Evolutionary conservation across 2,329 filamentous ascomycete genomes (phyloP), one percentile per base, ranked within the genome.

Genomic region (Diaporthe sp.): DNA sequence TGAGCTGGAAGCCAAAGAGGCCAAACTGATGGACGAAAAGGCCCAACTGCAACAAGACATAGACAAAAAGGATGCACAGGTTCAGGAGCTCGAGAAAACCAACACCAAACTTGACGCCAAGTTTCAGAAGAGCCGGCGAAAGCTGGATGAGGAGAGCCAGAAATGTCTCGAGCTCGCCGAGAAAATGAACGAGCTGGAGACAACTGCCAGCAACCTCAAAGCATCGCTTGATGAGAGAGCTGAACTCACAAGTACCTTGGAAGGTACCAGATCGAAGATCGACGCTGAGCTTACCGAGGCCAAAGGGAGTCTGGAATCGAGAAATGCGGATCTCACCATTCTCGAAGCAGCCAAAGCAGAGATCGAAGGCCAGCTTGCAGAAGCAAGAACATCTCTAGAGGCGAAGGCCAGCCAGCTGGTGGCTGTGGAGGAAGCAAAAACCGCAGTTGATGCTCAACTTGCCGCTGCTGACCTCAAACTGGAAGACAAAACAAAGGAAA

Each of bases 1-100:
- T 46, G 82, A 83, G 28, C 79, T 83, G 74, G 82, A 84, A 51
- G 79, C 77, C 10, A 76, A 78, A 34, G 79, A 81, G 77, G 71
- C 78, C 4, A 74, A 76, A 6, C 65, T 79, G 22, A 79, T 79
- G 73, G 72, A 73, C 3, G 79, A 81, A 55, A 79, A 81, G 58
- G 75, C 78, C 46, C 28, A 72, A 49, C 42, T 72, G 71, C 70
- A 72, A 31, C 55, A 51, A 42, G 25, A 42, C 12, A 44, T 61
- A 28, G 28, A n/a, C 17, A 31, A 51, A 12, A 72, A 61, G 13
- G 25, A 61, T 13, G 42, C 42, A 12, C 42, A 68, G 25, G 73
- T 81, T 13, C 79, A 80, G 46, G 77, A 78, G n/a, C 77, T 79
- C 4, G 76, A 77, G 57, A 72, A 76, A 3, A 76, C 77, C 13